Evolutionary conservation across 1,284 basidiomycete species (phyloP).

Genomic region (Malassezia dermatis): DNA sequence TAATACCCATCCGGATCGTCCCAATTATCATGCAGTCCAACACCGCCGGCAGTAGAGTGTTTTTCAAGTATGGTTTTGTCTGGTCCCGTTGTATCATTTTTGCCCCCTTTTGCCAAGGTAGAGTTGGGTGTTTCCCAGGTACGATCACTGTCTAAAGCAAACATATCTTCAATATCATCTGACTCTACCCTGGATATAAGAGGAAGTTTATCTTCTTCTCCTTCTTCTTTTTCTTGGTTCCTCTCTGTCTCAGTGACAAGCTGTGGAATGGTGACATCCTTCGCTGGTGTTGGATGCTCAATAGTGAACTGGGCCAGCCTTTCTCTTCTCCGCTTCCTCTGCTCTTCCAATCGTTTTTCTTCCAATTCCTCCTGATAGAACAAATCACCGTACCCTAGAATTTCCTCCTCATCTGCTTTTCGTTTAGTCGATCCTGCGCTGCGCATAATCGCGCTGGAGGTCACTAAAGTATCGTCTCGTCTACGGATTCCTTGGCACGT

Average conservation of each 20-base stretch:
- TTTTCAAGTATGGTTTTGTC: background rate
- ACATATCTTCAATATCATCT: constrained; percentile 42
- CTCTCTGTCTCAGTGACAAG: background rate
- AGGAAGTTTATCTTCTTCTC: background rate
- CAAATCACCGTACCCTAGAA: background rate
- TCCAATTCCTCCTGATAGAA: constrained; percentile 12
- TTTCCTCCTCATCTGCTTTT: constrained; percentile 1
- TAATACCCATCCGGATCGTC: constrained; percentile 91
- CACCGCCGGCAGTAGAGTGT: background rate
- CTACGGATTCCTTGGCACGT: background rate
- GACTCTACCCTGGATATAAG: constrained; percentile 18
- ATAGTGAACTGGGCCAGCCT: constrained; percentile 4
- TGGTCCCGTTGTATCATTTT: constrained; percentile 20
- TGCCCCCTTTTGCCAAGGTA: background rate
- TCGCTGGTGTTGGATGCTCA: background rate
- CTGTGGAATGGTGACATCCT: background rate
- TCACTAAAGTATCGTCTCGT: background rate
- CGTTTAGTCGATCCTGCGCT: background rate
- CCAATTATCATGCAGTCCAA: constrained; percentile 52
- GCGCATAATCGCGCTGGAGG: background rate
- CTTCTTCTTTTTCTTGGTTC: background rate
- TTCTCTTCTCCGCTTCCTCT: constrained; percentile 26
- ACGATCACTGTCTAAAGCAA: constrained; percentile 29
- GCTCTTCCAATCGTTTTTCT: constrained; percentile 21
- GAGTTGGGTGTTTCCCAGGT: background rate